phyloP scores from a whole-genome alignment of 768 basidiomycete genomes.

The Lactifluus piperatus region DNA sequence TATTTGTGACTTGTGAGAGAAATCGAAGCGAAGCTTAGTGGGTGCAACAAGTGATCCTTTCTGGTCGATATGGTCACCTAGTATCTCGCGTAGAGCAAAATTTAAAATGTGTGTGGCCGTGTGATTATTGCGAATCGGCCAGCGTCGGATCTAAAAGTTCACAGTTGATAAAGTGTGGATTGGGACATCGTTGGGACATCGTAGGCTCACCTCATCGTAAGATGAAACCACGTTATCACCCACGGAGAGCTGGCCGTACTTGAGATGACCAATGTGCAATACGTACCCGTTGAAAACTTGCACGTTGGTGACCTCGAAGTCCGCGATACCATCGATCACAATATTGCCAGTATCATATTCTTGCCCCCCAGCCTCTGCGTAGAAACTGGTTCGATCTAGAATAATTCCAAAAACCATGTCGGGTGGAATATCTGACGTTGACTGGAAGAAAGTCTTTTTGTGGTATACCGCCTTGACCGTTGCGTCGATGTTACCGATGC shows the following conservation, averaged over 20 bases:
- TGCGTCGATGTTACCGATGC: constrained; percentile 66
- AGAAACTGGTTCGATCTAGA: constrained; percentile 91
- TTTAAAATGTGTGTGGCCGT: constrained; percentile 99
- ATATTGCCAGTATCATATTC: constrained; percentile 96
- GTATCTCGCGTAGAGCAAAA: constrained; percentile 81
- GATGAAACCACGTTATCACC: constrained; percentile 80
- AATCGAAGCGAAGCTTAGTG: constrained; percentile 94
- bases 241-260: constrained; percentile 76
- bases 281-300: constrained; percentile 96
- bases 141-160: constrained; percentile 63
- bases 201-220: constrained; percentile 73
- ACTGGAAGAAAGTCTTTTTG: constrained; percentile 61
- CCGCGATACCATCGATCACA: constrained; percentile 81
- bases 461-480: constrained; percentile 79
- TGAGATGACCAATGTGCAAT: constrained; percentile 81
- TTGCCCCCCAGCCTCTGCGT: constrained; percentile 96
- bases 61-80: constrained; percentile 97
- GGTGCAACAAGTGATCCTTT: constrained; percentile 97
- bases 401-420: constrained; percentile 72
- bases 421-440: constrained; percentile 59
- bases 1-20: constrained; percentile 91
- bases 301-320: constrained; percentile 91
- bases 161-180: background rate
- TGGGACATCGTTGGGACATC: background rate
- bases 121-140: constrained; percentile 96